These are phyloP conservation scores for Epichloe elymi DNA, from an alignment of 2,329 filamentous ascomycete genomes.

Conservation along the genomic window DNA sequence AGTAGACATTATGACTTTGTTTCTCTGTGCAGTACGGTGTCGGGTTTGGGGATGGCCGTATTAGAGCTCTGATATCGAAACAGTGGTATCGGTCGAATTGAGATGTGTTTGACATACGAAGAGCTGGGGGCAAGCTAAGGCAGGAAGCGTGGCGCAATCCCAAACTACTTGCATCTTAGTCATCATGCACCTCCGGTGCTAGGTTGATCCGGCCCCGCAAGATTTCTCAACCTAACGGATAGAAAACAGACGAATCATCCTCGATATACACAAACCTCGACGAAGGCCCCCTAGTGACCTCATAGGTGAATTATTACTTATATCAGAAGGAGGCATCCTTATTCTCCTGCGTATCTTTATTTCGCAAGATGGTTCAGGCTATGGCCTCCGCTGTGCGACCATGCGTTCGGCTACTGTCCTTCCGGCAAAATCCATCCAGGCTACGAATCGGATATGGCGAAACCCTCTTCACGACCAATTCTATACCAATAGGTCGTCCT, in stretches of 20 bases:
- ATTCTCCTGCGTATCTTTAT: not conserved
- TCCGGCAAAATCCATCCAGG: not conserved
- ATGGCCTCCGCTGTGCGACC: constrained; percentile 8
- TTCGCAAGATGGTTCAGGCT: constrained; percentile 11
- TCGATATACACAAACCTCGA: not conserved
- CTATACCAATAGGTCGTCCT: not conserved
- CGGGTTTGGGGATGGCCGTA: not conserved
- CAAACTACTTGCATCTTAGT: not conserved
- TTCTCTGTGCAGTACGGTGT: not conserved
- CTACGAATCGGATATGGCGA: not conserved
- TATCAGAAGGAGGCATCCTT: not conserved
- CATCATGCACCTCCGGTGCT: not conserved
- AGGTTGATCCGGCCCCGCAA: not conserved
- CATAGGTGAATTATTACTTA: not conserved
- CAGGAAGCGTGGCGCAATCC: constrained; percentile 11
- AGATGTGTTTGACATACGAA: not conserved
- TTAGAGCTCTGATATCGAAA: not conserved
- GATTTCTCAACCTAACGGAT: not conserved
- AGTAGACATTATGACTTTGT: constrained; percentile 55
- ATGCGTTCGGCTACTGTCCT: constrained; percentile 10
- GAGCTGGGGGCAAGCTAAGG: constrained; percentile 2
- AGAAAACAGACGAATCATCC: no score
- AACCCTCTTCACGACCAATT: constrained; percentile 15
- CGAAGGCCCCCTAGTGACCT: not conserved
- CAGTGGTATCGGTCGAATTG: not conserved